Conservation (phyloP, 225 moss, liverwort and hornwort species). For the Antitrichia curtipendula region DNA sequence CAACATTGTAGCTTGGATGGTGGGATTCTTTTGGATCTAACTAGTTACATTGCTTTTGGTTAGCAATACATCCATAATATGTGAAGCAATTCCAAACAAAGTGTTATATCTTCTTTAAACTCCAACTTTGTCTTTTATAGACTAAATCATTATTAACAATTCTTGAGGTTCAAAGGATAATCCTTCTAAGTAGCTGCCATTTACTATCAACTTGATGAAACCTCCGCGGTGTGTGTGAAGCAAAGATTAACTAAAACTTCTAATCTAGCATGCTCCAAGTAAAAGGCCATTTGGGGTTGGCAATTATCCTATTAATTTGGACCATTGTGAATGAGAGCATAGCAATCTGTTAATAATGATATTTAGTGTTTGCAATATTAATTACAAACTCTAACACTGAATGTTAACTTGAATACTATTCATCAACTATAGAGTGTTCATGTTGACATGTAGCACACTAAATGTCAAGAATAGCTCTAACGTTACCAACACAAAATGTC, state of each 20-base stretch:
- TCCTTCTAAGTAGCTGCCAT: neutral
- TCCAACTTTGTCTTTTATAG: neutral
- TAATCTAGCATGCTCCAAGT: fast-evolving
- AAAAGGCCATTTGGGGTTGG: fast-evolving
- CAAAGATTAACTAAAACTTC: neutral
- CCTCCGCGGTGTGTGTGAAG: fast-evolving
- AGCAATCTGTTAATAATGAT: no score
- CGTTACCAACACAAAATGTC: neutral
- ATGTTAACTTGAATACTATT: neutral
- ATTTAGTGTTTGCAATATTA: neutral
- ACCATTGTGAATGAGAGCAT: neutral
- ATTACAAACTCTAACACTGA: neutral
- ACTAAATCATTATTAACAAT: neutral
- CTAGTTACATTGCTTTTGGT: neutral
- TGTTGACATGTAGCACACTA: neutral
- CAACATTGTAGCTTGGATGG: fast-evolving
- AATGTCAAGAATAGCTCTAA: neutral
- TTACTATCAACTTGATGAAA: neutral
- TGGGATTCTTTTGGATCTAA: neutral
- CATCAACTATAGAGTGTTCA: neutral
- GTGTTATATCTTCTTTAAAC: neutral
- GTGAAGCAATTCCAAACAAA: neutral
- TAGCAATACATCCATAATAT: fast-evolving
- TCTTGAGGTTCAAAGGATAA: fast-evolving
- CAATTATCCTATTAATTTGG: neutral